These are phyloP conservation scores for Euclidium syriacum DNA, from an alignment of 345 rosid species.

Conservation along the genomic window DNA sequence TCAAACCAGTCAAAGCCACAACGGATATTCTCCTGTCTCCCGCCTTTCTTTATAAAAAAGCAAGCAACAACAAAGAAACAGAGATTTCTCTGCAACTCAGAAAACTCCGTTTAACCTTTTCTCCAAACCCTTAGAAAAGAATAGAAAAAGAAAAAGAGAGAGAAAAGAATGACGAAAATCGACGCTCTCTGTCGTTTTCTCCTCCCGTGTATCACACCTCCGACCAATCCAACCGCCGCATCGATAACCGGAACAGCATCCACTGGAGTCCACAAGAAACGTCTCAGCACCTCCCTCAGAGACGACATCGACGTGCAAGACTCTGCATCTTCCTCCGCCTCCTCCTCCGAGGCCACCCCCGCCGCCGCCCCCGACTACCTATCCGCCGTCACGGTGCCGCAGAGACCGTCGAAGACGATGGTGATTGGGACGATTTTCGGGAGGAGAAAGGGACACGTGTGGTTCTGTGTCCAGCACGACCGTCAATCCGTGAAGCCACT, in stretches of 20 bases:
- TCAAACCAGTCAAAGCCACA: constrained; percentile 34
- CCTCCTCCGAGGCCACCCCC: constrained; percentile 23
- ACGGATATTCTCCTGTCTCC: constrained; percentile 27
- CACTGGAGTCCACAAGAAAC: constrained; percentile 43
- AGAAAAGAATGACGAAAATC: constrained; percentile 48
- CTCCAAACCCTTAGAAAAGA: background rate
- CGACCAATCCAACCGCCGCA: constrained; percentile 29
- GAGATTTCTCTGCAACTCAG: constrained; percentile 25
- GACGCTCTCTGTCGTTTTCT: constrained; percentile 67
- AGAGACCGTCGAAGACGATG: constrained; percentile 72
- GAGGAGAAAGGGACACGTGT: constrained; percentile 71
- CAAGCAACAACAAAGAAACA: background rate
- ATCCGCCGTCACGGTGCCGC: constrained; percentile 28
- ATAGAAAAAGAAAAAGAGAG: background rate
- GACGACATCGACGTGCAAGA: constrained; percentile 45
- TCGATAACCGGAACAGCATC: constrained; percentile 14
- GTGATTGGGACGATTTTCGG: constrained; percentile 83
- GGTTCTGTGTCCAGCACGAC: constrained; percentile 81
- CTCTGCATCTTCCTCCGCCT: constrained; percentile 30
- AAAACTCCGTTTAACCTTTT: constrained; percentile 13
- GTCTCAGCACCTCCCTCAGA: constrained; percentile 68
- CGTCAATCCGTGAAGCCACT: constrained; percentile 67
- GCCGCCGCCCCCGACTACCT: background rate
- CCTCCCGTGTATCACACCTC: constrained; percentile 61
- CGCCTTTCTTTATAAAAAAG: constrained; percentile 31